Evolutionary conservation across 768 basidiomycete genomes (phyloP).

Genomic region (Agrocybe praecox): DNA sequence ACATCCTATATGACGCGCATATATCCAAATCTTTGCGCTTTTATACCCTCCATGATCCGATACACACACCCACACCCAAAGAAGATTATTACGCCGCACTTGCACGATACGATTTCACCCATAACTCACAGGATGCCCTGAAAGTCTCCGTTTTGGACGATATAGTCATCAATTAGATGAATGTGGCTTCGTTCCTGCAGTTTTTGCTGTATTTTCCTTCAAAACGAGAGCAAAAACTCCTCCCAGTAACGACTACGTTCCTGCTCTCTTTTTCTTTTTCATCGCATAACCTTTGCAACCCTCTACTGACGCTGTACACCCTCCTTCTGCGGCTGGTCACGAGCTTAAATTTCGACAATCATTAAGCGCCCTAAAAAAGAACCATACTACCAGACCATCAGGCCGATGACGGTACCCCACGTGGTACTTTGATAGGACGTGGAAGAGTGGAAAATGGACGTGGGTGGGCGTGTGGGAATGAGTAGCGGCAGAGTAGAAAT

Average conservation of each 20-base stretch:
- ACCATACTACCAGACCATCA: not conserved
- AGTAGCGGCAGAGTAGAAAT: too few relatives aligned
- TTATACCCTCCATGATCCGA: slow-evolving; percentile 57
- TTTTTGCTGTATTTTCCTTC: slow-evolving; percentile 12
- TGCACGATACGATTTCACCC: slow-evolving; percentile 43
- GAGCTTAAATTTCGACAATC: too few relatives aligned
- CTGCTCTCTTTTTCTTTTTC: slow-evolving; percentile 25
- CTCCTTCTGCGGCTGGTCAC: slow-evolving; percentile 15
- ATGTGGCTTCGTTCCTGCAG: slow-evolving; percentile 41
- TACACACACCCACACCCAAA: too few relatives aligned
- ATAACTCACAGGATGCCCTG: slow-evolving; percentile 14
- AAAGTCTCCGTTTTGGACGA: slow-evolving; percentile 31
- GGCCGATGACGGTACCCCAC: not conserved
- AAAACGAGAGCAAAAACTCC: slow-evolving; percentile 16
- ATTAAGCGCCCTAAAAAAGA: not conserved
- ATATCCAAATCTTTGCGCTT: slow-evolving; percentile 55
- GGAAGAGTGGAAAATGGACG: not conserved
- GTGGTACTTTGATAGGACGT: not conserved
- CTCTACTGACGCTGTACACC: slow-evolving; percentile 17
- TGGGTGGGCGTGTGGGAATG: too few relatives aligned
- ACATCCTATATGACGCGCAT: slow-evolving; percentile 21
- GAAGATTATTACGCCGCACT: slow-evolving; percentile 25
- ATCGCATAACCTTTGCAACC: slow-evolving; percentile 15
- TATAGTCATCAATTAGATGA: slow-evolving; percentile 46
- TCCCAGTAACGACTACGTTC: slow-evolving; percentile 26